Percentiles rank a stretch among this genome's conserved stretches.
Evolutionary conservation across 805 yeast species (phyloP).

Genomic region (Myxozyma geophila): DNA sequence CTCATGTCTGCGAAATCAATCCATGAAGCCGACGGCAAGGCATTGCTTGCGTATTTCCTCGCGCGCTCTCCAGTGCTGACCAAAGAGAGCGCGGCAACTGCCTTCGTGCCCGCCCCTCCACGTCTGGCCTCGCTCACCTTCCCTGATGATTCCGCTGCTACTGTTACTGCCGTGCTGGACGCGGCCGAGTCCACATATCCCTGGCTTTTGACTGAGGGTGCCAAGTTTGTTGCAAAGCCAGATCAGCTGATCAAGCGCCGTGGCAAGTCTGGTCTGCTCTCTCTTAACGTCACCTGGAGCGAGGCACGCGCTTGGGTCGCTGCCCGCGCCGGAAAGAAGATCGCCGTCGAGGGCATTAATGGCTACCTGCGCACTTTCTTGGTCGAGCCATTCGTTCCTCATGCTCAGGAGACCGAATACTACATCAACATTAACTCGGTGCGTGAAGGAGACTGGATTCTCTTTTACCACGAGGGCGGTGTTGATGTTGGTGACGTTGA

Average conservation of each 20-base stretch:
- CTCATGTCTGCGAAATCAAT: slow-evolving; percentile 53
- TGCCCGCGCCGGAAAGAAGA: slow-evolving; percentile 49
- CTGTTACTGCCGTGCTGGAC: slow-evolving; percentile 45
- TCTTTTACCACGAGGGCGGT: slow-evolving; percentile 56
- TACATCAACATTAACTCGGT: slow-evolving; percentile 55
- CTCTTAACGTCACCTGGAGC: slow-evolving; percentile 51
- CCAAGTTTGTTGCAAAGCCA: slow-evolving; percentile 53
- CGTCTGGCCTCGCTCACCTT: slow-evolving; percentile 44
- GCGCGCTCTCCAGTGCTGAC: slow-evolving; percentile 49
- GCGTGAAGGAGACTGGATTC: slow-evolving; percentile 54
- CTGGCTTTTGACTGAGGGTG: slow-evolving; percentile 48
- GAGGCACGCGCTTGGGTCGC: slow-evolving; percentile 52
- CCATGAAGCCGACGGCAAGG: slow-evolving; percentile 55
- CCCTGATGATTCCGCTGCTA: slow-evolving; percentile 36
- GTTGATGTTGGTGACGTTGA: slow-evolving; percentile 56
- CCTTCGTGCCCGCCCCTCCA: slow-evolving; percentile 37
- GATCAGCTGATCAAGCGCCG: slow-evolving; percentile 55
- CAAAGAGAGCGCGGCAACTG: slow-evolving; percentile 36
- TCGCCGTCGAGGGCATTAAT: slow-evolving; percentile 49
- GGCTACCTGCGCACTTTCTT: slow-evolving; percentile 50
- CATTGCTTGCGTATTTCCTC: slow-evolving; percentile 50
- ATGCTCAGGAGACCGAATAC: slow-evolving; percentile 53
- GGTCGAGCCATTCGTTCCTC: slow-evolving; percentile 56
- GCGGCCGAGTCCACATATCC: slow-evolving; percentile 48
- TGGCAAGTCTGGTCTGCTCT: slow-evolving; percentile 52